Evolutionary conservation across 2,329 filamentous ascomycete genomes (phyloP).

Genomic region (Alternaria consortialis): DNA sequence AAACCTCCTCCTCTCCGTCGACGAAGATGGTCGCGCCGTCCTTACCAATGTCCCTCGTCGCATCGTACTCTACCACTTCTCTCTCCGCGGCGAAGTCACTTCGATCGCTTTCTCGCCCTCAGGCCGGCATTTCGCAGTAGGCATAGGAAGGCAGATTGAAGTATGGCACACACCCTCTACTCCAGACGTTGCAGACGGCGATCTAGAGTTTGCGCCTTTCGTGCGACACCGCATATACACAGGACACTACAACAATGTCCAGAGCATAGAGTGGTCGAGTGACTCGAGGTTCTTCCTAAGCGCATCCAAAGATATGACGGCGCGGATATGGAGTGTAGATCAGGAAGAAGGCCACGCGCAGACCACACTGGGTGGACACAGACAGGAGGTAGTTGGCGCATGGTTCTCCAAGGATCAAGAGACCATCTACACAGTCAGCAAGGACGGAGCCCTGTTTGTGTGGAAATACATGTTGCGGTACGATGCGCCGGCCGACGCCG

Average conservation of each 20-base stretch:
- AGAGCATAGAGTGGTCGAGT: slow-evolving; percentile 91
- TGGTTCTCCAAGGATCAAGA: slow-evolving; percentile 97
- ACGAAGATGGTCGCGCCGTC: slow-evolving; percentile 93
- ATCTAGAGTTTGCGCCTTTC: slow-evolving; percentile 94
- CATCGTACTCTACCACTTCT: slow-evolving; percentile 91
- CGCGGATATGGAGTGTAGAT: slow-evolving; percentile 92
- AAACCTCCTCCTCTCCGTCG: slow-evolving; percentile 90
- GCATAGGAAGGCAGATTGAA: slow-evolving; percentile 85
- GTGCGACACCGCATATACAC: slow-evolving; percentile 85
- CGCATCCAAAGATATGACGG: slow-evolving; percentile 89
- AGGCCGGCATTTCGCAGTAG: slow-evolving; percentile 89
- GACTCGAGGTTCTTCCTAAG: slow-evolving; percentile 96
- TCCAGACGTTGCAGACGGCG: slow-evolving; percentile 81
- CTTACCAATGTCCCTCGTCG: slow-evolving; percentile 88
- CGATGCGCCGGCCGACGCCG: slow-evolving; percentile 61
- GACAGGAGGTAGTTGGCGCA: slow-evolving; percentile 89
- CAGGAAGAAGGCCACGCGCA: slow-evolving; percentile 87
- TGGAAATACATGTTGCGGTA: slow-evolving; percentile 82
- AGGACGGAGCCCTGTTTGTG: slow-evolving; percentile 94
- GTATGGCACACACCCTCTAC: slow-evolving; percentile 96
- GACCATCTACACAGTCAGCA: slow-evolving; percentile 93
- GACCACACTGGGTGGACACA: slow-evolving; percentile 89
- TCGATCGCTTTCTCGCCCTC: slow-evolving; percentile 91
- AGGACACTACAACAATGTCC: slow-evolving; percentile 87
- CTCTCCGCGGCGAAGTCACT: slow-evolving; percentile 85